Evolutionary conservation across 1,284 basidiomycete species (phyloP), one percentile per base, ranked within the genome.

Genomic region (Vanrija sp.): DNA sequence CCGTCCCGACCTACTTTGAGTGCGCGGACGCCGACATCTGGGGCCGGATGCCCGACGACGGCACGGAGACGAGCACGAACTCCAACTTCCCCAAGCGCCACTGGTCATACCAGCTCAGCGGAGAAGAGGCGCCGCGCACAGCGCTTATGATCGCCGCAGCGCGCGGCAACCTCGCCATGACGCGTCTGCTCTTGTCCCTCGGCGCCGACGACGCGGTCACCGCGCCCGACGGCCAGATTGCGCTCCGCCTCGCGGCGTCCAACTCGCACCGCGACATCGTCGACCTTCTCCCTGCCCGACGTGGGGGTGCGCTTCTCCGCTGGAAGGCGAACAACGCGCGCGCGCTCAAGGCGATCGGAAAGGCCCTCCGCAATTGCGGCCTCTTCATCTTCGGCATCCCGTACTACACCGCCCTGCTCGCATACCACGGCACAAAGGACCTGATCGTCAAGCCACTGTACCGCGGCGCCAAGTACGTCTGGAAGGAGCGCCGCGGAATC

Each of bases 61-160:
- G 12, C 10, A 9, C 31, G 31, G 31, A 2, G 31, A 31, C 8
- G 12, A 9, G 31, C 31, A 31, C 31, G 24, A 1, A 14, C 3
- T 31, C 31, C 12, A 2, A 9, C 2, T 31, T 9, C 8, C 31
- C 7, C 31, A n/a, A n/a, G n/a, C n/a, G 31, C 31, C 31, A 31
- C 31, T 14, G 12, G 4, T 12, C 31, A 5, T 31, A 31, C 31
- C 31, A 31, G 31, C 12, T 9, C 12, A 14, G 4, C 12, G 31
- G 31, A 14, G 31, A 31, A 14, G 31, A 31, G 12, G 31, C 31
- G 2, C 22, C 44, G 18, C 53, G 56, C 14, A 87, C 90, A 0
- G 81, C 90, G 16, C 72, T 95, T 25, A 90, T 94, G 66, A 78
- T 93, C 0, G 89, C 90, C 1, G 83, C 84, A 16, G 89, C 92